Evolutionary conservation across 176 grass and related monocot species (phyloP).

Genomic region (Ampelocalamus luodianensis): DNA sequence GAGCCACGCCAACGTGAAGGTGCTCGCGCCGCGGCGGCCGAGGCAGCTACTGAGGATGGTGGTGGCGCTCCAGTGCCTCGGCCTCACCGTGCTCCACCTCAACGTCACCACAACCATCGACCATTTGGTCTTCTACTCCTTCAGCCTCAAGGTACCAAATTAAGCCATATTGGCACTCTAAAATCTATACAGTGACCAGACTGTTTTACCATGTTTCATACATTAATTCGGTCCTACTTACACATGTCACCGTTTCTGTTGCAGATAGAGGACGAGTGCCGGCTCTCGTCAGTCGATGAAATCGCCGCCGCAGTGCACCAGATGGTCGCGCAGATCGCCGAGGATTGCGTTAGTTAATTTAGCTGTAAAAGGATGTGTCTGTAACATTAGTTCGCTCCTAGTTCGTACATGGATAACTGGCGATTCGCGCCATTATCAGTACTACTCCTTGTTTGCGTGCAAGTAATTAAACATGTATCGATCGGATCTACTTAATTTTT

Average conservation of each 20-base stretch:
- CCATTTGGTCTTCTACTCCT: conserved; percentile 46
- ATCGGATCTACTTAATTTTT: conserved; percentile 28
- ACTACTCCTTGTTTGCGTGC: conserved; percentile 47
- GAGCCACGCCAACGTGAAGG: conserved; percentile 78
- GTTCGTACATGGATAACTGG: background rate
- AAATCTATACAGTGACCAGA: no score
- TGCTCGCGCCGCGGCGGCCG: conserved; percentile 62
- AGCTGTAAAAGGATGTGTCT: background rate
- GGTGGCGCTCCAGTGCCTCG: conserved; percentile 53
- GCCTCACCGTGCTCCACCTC: conserved; percentile 68
- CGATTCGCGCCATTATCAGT: conserved; percentile 37
- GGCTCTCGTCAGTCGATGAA: conserved; percentile 70
- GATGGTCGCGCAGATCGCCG: conserved; percentile 52
- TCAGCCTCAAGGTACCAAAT: conserved; percentile 54
- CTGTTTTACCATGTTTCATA: background rate
- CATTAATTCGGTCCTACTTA: background rate
- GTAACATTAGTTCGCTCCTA: conserved; percentile 32
- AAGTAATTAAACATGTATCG: conserved; percentile 49
- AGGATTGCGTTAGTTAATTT: conserved; percentile 37
- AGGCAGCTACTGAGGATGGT: conserved; percentile 72
- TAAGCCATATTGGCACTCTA: background rate
- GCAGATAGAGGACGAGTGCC: conserved; percentile 74
- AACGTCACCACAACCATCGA: conserved; percentile 53
- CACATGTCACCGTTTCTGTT: background rate
- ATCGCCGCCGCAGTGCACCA: conserved; percentile 71